A percentile compares a stretch with the other conserved stretches of the same genome.
These are phyloP conservation scores for Trichoderma pleuroti DNA, from an alignment of 2,329 filamentous ascomycete genomes.

Conservation along the genomic window DNA sequence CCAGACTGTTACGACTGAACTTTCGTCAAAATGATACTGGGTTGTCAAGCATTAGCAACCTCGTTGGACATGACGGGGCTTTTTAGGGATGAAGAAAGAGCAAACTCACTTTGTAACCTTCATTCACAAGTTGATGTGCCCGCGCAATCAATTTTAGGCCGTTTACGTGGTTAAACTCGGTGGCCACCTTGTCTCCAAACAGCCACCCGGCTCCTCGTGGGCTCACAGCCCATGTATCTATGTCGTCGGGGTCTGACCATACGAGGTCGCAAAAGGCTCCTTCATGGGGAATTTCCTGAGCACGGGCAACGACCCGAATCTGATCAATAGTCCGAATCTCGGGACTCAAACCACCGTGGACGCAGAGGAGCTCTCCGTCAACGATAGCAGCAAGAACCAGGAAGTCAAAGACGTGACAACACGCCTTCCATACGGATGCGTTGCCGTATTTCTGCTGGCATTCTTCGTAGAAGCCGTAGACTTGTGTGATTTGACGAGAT, in stretches of 20 bases:
- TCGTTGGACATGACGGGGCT: neutral
- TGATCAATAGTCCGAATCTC: slow-evolving; percentile 98
- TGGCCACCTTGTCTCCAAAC: slow-evolving; percentile 95
- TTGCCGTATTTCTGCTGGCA: slow-evolving; percentile 98
- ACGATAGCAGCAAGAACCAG: slow-evolving; percentile 95
- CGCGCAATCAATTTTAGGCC: slow-evolving; percentile 92
- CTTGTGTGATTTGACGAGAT: slow-evolving; percentile 94
- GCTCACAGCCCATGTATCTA: slow-evolving; percentile 93
- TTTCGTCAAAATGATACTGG: slow-evolving; percentile 88
- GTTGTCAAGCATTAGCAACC: neutral
- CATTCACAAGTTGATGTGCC: slow-evolving; percentile 97
- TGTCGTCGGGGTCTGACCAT: slow-evolving; percentile 96
- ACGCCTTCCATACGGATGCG: slow-evolving; percentile 99
- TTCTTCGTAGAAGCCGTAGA: slow-evolving; percentile 98
- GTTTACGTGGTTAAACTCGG: slow-evolving; percentile 96
- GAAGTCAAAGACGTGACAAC: slow-evolving; percentile 99
- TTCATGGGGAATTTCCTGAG: slow-evolving; percentile 96
- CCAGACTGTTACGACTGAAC: slow-evolving; percentile 97
- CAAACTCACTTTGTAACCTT: slow-evolving; percentile 81
- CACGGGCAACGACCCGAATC: slow-evolving; percentile 96
- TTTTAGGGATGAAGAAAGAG: neutral
- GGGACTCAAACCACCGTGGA: slow-evolving; percentile 85
- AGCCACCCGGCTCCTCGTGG: slow-evolving; percentile 96
- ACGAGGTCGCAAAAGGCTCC: slow-evolving; percentile 97
- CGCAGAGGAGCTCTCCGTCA: slow-evolving; percentile 96